Evolutionary conservation across 108 stramenopile genomes (phyloP).

Genomic region (Asterionellopsis glacialis): DNA sequence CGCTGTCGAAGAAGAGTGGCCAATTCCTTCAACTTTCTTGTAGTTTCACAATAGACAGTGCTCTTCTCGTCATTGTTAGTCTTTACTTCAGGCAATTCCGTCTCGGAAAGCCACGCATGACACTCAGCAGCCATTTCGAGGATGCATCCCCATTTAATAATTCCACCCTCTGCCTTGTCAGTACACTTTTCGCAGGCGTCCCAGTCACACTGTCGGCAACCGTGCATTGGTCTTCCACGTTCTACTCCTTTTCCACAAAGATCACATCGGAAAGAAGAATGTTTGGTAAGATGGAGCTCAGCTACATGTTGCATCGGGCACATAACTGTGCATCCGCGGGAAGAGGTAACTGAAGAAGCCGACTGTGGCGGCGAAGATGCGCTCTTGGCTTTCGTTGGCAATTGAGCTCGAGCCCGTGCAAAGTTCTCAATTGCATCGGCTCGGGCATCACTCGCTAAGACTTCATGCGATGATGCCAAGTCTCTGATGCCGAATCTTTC

Average conservation of each 20-base stretch:
- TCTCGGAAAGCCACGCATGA: constrained; percentile 8
- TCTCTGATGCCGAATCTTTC: constrained; percentile 34
- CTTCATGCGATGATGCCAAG: constrained; percentile 24
- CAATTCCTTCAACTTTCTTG: neutral
- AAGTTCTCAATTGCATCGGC: too few species aligned
- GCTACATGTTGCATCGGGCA: constrained; percentile 43
- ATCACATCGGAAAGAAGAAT: constrained; percentile 50
- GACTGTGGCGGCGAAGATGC: neutral
- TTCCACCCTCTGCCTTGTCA: constrained; percentile 41
- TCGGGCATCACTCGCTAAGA: neutral
- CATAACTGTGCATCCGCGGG: too few species aligned
- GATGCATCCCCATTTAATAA: constrained; percentile 32
- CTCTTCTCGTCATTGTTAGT: neutral
- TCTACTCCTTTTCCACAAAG: constrained; percentile 50
- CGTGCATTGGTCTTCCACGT: constrained; percentile 39
- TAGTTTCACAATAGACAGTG: neutral
- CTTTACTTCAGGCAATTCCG: neutral
- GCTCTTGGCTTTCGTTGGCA: neutral
- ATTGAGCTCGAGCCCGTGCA: too few species aligned
- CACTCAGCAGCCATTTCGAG: constrained; percentile 19
- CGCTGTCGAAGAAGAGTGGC: constrained; percentile 2
- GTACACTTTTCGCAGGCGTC: constrained; percentile 46
- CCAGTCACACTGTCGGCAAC: constrained; percentile 52
- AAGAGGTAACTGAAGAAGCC: neutral
- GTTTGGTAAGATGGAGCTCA: constrained; percentile 38